Evolutionary conservation across 1,284 basidiomycete species (phyloP), one percentile per base, ranked within the genome.

Genomic region (Fistulinella cinereoalba): DNA sequence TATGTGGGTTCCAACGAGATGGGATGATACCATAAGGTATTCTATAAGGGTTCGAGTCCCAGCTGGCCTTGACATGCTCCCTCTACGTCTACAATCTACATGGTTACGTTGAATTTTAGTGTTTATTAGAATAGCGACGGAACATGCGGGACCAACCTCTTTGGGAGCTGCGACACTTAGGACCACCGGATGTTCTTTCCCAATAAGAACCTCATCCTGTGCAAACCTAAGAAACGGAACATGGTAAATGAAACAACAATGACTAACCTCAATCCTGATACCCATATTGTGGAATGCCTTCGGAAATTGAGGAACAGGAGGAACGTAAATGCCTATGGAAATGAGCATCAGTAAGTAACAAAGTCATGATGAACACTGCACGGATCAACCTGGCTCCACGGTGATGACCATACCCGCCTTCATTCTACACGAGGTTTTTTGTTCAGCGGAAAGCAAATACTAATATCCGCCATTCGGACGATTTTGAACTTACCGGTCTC

Each of bases 341-440:
- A 54, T 42, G 42, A 42, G 28, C 21, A n/a, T 57, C 7, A n/a
- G 15, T 60, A 7, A 47, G 31, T 42, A 33, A 41, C 33, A 19
- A 44, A 18, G 22, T 18, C 12, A 16, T 27, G 8, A 51, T 46
- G 29, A 44, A 25, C 22, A 27, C 24, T 31, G 27, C 19, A 27
- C 44, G 46, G 44, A 61, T 66, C 42, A 58, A 81, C 85, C 85
- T 52, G 88, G 88, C 57, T 91, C 88, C 47, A 91, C 80, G 5
- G 92, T 96, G 37, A 97, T 80, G 7, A 96, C 90, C 80, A 92
- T 95, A 1, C 92, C 92, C 9, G 74, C 74, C 55, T 81, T 76
- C 43, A 94, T 64, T 27, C 85, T 75, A 44, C 10, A 28, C 27
- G 28, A 32, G 41, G 49, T 44, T 50, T 44, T 44, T 56, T 50